Evolutionary conservation across 805 yeast genomes (phyloP), one percentile per base, ranked within the genome.

Genomic region (Starmerella roubikii): DNA sequence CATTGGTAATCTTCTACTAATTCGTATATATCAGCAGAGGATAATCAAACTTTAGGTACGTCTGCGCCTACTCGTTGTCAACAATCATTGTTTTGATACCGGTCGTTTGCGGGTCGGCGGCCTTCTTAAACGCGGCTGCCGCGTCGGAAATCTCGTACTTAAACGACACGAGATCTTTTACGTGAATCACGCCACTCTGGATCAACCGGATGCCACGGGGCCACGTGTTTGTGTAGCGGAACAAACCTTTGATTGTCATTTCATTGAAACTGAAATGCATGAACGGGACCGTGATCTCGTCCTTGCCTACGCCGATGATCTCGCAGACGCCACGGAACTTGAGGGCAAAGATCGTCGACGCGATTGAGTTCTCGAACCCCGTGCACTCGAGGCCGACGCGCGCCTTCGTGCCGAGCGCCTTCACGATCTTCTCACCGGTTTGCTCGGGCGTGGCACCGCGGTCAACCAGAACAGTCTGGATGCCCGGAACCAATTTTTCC

Each of bases 191-290:
- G 16, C 67, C 67, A 37, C 63, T 65, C 34, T 62, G 55, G 41
- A 71, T 58, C 44, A 71, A 54, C 23, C 68, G 63, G 45, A 71
- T 70, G 11, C 66, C 71, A n/a, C 70, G 61, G 16, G 76, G 76
- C 74, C 75, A 71, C 17, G 74, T 64, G 49, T 68, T 71, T 41
- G 68, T 66, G 54, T 71, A 71, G 47, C 76, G 61, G 60, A 69
- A 70, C 53, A 69, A 66, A 45, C 67, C 68, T 52, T 61, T 66
- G 47, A 71, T 59, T 37, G 66, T 68, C 49, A 69, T 65, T 49
- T 71, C 76, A 47, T 69, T 71, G 35, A 68, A 62, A 13, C 72
- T 65, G 32, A 67, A 54, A 43, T 68, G 71, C 74, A 69, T 69
- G 60, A 71, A 69, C 44, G 76, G 76, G 53, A 71, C 61, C 35